Evolutionary conservation across 1,284 basidiomycete genomes (phyloP).

Genomic region (Heterobasidion parviporum): DNA sequence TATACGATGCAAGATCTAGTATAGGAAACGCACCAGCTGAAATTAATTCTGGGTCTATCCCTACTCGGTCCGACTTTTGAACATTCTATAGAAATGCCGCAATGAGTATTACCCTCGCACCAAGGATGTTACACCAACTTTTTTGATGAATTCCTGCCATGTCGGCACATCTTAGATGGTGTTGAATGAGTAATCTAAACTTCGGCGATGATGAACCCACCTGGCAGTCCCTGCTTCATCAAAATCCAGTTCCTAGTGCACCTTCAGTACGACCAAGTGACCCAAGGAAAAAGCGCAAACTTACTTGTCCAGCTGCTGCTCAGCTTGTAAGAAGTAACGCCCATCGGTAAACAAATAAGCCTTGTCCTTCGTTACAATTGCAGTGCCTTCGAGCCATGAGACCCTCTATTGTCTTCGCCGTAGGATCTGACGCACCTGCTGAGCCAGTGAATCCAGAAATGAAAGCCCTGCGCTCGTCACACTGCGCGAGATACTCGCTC

Average conservation of each 20-base stretch:
- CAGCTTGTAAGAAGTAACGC: constrained; percentile 89
- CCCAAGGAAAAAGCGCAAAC: constrained; percentile 12
- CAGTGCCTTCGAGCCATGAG: constrained; percentile 49
- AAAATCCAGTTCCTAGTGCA: constrained; percentile 77
- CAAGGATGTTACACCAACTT: constrained; percentile 33
- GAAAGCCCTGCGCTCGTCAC: constrained; percentile 79
- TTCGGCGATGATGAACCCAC: constrained; percentile 25
- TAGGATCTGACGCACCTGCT: constrained; percentile 48
- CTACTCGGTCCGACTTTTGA: constrained; percentile 55
- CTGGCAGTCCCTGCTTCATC: constrained; percentile 84
- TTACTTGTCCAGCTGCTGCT: constrained; percentile 78
- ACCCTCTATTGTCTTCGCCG: neutral
- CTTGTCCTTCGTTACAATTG: constrained; percentile 65
- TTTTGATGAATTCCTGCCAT: constrained; percentile 81
- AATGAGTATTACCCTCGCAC: neutral
- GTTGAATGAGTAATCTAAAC: neutral
- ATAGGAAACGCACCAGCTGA: constrained; percentile 38
- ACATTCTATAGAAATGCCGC: constrained; percentile 41
- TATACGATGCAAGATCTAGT: too few species aligned
- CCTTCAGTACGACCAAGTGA: neutral
- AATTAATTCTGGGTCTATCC: constrained; percentile 77
- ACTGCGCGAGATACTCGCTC: constrained; percentile 84
- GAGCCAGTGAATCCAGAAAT: constrained; percentile 93
- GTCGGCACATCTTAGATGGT: constrained; percentile 64
- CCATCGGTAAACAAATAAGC: constrained; percentile 90